Conservation (phyloP, 2,329 filamentous ascomycete genomes). For the Pezicula carpinea region DNA sequence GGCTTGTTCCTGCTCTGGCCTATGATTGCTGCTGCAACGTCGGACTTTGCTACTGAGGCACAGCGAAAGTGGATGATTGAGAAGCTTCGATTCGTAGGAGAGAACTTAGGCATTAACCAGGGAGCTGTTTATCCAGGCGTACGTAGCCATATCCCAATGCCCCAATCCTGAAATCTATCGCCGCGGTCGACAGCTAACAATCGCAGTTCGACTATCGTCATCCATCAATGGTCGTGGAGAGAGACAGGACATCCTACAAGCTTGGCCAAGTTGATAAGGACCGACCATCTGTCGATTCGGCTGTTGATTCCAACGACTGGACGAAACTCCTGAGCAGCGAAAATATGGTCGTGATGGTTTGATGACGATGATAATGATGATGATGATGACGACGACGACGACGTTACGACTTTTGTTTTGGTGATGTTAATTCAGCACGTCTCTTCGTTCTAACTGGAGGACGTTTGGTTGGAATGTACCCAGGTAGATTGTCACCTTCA, state of each 20-base stretch:
- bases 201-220: not conserved
- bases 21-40: constrained; percentile 2
- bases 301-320: not conserved
- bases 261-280: no score
- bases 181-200: not conserved
- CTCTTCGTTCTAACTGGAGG: no score
- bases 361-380: no score
- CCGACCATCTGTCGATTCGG: no score
- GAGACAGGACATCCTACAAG: not conserved
- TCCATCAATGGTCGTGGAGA: not conserved
- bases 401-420: no score
- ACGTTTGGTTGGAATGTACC: no score
- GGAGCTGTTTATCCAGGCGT: not conserved
- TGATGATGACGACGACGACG: no score
- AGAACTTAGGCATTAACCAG: constrained; percentile 5
- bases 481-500: no score
- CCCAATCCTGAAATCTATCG: not conserved
- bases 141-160: not conserved
- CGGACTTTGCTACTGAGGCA: constrained; percentile 5
- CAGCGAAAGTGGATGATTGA: constrained; percentile 2
- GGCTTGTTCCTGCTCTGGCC: constrained; percentile 5
- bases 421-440: no score
- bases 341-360: no score
- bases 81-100: constrained; percentile 2
- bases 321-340: no score